Base-by-base conservation (phyloP, 202 grass and related monocot genomes). In the Setaria italica region DNA sequence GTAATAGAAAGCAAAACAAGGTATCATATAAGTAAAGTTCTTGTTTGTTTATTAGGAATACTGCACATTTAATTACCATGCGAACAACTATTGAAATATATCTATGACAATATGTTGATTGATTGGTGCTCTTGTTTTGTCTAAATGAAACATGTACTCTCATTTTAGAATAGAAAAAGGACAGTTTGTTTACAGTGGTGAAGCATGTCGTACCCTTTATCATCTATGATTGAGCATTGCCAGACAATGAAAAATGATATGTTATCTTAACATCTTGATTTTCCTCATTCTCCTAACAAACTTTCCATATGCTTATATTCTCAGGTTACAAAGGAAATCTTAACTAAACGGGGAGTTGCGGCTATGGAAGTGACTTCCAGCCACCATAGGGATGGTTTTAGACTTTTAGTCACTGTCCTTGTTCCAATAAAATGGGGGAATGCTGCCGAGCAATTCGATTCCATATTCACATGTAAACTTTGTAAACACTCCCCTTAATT, bases 281-380 rank as follows among this genome's bases (percentile, higher is more conserved):
- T 42, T n/a, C 19, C n/a, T 55, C 32, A 32, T 14, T 68, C 15
- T 87, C 17, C 34, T 79, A 3, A 81, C 48, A 59, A 33, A 62
- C 11, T 8, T 29, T 74, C 0, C 10, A 3, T 60, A 11, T 60
- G 84, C 37, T 20, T 82, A 71, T 20, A 71, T 79, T 85, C 2
- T 82, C 88, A 97, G 94, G 94, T 69, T 97, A 87, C 88, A 89
- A 32, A 97, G 90, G 82, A 90, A 83, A 87, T 84, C 85, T 87
- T 97, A 89, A 58, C 51, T 62, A 51, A 68, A 78, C 3, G 9
- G 21, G n/a, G 7, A 29, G 10, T 62, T 62, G 21, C n/a, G n/a
- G 58, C n/a, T 12, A 5, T 12, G 30, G 58, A 62, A 62, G 10
- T 0, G 21, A 62, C 21, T 21, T 21, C 13, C 39, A 49, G 25